These are phyloP conservation scores for Dissophora ornata DNA, from an alignment of 192 early-diverging fungal genomes.

Conservation along the genomic window DNA sequence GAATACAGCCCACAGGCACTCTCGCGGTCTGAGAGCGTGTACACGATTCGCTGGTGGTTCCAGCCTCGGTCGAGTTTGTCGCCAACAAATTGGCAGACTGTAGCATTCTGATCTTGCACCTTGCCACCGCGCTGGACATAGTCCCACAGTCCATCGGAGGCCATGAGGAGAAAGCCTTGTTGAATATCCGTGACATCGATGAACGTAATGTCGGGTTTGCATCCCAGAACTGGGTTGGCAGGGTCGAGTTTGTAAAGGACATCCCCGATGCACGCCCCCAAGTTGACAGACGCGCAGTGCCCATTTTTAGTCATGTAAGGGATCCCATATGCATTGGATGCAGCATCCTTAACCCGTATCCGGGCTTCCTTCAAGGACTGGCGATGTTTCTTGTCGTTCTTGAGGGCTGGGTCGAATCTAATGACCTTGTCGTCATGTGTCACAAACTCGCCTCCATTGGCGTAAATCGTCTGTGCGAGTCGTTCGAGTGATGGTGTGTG, in stretches of 20 bases:
- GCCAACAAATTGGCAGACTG: constrained; percentile 62
- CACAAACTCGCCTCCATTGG: constrained; percentile 71
- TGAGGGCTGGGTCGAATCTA: constrained; percentile 59
- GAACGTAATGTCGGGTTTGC: constrained; percentile 67
- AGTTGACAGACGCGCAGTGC: constrained; percentile 63
- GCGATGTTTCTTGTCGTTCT: constrained; percentile 62
- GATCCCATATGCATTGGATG: constrained; percentile 50
- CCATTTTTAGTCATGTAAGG: constrained; percentile 51
- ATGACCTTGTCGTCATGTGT: constrained; percentile 68
- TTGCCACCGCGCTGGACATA: constrained; percentile 61
- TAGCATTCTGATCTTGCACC: constrained; percentile 61
- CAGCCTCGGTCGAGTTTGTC: constrained; percentile 64
- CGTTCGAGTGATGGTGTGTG: constrained; percentile 70
- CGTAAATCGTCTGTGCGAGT: constrained; percentile 63
- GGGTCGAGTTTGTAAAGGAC: constrained; percentile 68
- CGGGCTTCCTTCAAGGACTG: constrained; percentile 66
- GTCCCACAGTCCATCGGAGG: constrained; percentile 69
- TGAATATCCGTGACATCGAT: constrained; percentile 52
- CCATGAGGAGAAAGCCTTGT: constrained; percentile 67
- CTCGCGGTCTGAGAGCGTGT: constrained; percentile 63
- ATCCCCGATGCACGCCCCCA: constrained; percentile 68
- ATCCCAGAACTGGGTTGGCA: constrained; percentile 60
- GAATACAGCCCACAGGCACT: constrained; percentile 57
- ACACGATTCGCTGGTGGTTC: constrained; percentile 57
- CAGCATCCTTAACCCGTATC: constrained; percentile 59